Evolutionary conservation across 2,329 filamentous ascomycete species (phyloP), one percentile per base, ranked within the genome.

Genomic region (Beauveria caledonica): DNA sequence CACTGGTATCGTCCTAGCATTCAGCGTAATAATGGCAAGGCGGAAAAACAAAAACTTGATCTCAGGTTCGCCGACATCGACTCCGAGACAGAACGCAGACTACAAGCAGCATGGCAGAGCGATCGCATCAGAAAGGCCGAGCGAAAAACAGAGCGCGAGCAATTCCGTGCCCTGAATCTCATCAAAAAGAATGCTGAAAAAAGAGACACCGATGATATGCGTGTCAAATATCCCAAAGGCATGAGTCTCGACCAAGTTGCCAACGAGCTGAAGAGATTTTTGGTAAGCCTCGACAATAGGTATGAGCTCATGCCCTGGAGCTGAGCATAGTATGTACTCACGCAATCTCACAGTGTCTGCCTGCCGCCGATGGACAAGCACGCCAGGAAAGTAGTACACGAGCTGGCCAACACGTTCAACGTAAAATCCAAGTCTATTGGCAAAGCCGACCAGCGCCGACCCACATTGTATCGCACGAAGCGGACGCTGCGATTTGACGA

Each of bases 401-500:
- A 90, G 62, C 73, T 96, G 44, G 91, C 90, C 13, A 83, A 83
- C 67, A 81, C 81, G 42, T 84, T 97, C 70, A 86, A 85, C 17
- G 76, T 97, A 62, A 93, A 88, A 64, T 96, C 92, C 3, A 90
- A 92, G 69, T 97, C 92, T 0, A 82, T 84, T 21, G 93, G 93
- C 2, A 82, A 82, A 54, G 91, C 87, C 8, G 80, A 83, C 23
- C 81, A 84, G 54, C 86, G 94, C 29, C 90, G 89, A 65, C 89
- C 92, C 0, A 80, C 90, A 1, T 79, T 97, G 2, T 86, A 87
- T 64, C 91, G 92, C 67, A 93, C 89, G 0, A 77, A 77, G 3
- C 78, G 80, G 23, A 96, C 92, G 0, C 70, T 80, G 0, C 73
- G 74, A 2, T 90, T 86, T 65, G 78, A 82, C 6, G 81, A 86